Evolutionary conservation across 1,284 basidiomycete genomes (phyloP), one percentile per base, ranked within the genome.

Genomic region (Puccinia polysora): DNA sequence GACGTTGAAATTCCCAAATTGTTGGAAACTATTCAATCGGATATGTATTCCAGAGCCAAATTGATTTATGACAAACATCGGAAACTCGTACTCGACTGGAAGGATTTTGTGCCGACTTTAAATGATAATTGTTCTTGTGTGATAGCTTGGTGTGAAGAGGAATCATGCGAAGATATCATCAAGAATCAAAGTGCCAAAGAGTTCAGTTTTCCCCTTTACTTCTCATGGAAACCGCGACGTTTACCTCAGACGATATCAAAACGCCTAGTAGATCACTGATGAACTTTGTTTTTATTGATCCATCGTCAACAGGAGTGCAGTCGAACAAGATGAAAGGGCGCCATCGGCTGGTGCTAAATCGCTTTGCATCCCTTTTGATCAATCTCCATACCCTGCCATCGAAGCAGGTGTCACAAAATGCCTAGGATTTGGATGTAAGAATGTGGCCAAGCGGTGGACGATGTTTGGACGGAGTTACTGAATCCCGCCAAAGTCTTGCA

Each of bases 311-410:
- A 67, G 65, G 52, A 67, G 65, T 32, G 30, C 74, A 71, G 72
- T 71, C 65, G 89, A 89, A 25, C 88, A 90, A 78, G 93, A 97
- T 79, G 91, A 92, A 79, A 88, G 91, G 40, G 94, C 94, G 23
- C 96, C 95, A 0, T 95, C 91, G n/a, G 93, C 95, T 38, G 95
- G 95, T 65, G 96, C 96, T 74, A 99, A 99, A 82, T 93, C 91
- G 5, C 87, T 99, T 12, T 91, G 89, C 77, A 97, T 98, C 83
- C 95, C 96, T 18, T 95, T 95, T 80, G 91, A 97, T 79, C 95
- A 98, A 82, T 84, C 83, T 4, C 85, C 85, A 59, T 96, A 87
- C 85, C 84, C 87, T 15, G 82, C 85, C 47, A 90, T 93, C 77
- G 87, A 88, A 78, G 83, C 82, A 47, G 87, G 90, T 69, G 86